phyloP scores from a whole-genome alignment of 768 basidiomycete species.

The Tricholoma bakamatsutake region DNA sequence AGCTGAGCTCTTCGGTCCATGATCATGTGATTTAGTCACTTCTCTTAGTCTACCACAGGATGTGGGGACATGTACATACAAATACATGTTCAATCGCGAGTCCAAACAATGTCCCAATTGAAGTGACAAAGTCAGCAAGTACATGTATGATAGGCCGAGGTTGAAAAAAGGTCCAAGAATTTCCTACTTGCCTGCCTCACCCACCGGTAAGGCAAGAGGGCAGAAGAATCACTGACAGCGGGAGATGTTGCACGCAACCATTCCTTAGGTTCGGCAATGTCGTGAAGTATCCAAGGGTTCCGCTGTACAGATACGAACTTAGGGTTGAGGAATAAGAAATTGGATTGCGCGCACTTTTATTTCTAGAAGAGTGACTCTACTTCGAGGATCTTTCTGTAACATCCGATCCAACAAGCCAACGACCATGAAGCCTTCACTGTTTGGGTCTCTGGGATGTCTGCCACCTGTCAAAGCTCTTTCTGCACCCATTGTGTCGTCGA shows the following conservation, averaged over 20 bases:
- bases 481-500: constrained; percentile 32
- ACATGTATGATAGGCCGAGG: not conserved
- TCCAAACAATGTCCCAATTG: not conserved
- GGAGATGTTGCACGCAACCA: constrained; percentile 33
- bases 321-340: not conserved
- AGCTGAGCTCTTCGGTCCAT: not conserved
- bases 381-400: constrained; percentile 34
- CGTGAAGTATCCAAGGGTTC: constrained; percentile 33
- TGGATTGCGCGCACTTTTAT: constrained; percentile 25
- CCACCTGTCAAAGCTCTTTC: constrained; percentile 31
- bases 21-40: constrained; percentile 3
- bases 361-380: constrained; percentile 25
- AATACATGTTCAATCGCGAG: not conserved
- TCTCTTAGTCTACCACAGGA: too few relatives aligned
- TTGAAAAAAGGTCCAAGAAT: constrained; percentile 16
- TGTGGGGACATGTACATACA: not conserved
- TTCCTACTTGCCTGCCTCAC: constrained; percentile 23
- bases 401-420: constrained; percentile 33
- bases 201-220: constrained; percentile 19
- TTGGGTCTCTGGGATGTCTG: constrained; percentile 23
- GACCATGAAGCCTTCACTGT: constrained; percentile 24
- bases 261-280: constrained; percentile 27
- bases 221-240: not conserved
- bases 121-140: not conserved
- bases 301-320: constrained; percentile 16